Percentiles rank a stretch among this genome's conserved stretches.
Evolutionary conservation across 495 filamentous ascomycete species (phyloP).

Genomic region (Podospora anserina): DNA sequence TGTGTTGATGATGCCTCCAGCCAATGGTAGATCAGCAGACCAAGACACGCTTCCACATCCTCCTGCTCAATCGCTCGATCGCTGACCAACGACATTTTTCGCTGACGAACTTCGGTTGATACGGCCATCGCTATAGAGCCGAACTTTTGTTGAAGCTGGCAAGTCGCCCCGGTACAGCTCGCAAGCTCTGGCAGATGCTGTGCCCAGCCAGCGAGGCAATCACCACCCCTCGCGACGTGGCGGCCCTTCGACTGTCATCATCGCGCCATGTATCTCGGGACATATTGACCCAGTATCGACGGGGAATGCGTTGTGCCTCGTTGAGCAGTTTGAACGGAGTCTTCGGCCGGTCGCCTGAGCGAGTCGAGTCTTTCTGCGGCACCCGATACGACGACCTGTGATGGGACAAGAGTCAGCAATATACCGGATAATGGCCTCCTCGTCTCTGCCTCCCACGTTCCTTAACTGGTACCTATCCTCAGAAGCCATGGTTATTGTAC

Average conservation of each 20-base stretch:
- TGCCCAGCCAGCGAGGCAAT: not conserved
- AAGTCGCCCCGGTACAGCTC: not conserved
- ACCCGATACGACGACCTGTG: constrained; percentile 1
- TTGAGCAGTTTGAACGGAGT: not conserved
- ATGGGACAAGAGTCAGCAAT: constrained; percentile 4
- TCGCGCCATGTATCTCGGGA: no score
- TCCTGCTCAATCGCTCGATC: not conserved
- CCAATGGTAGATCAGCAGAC: not conserved
- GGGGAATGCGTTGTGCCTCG: not conserved
- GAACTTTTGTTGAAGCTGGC: not conserved
- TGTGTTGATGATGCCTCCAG: not conserved
- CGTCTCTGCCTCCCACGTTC: constrained; percentile 7
- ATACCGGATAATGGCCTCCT: constrained; percentile 2
- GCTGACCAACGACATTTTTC: not conserved
- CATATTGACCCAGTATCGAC: not conserved
- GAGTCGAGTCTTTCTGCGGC: not conserved
- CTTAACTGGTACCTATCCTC: constrained; percentile 1
- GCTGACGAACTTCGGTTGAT: not conserved
- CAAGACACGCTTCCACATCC: not conserved
- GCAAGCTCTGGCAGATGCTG: not conserved
- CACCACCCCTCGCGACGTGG: not conserved
- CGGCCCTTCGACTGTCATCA: not conserved
- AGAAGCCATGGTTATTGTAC: not conserved
- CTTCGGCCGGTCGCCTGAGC: not conserved
- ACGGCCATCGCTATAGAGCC: not conserved